A percentile compares a stretch with the other conserved stretches of the same genome.
Conservation (phyloP, 768 basidiomycete genomes). For the Russula abietina region DNA sequence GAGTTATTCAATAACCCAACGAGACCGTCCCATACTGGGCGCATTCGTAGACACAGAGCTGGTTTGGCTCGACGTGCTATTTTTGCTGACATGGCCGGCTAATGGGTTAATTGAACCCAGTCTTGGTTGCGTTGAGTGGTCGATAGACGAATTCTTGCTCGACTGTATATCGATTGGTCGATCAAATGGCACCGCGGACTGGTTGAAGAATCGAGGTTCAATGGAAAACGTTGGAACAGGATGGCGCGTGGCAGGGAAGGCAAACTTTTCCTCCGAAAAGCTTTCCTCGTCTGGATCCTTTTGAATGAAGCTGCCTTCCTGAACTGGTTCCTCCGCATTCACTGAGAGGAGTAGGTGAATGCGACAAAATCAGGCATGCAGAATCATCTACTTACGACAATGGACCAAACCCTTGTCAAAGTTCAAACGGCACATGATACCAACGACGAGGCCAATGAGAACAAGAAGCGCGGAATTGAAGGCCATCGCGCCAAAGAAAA, state of each 20-base stretch:
- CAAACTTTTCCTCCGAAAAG: conserved; percentile 43
- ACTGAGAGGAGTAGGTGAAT: conserved; percentile 36
- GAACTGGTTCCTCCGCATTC: conserved; percentile 46
- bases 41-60: conserved; percentile 29
- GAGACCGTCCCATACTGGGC: conserved; percentile 29
- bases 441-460: conserved; percentile 50
- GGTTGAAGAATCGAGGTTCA: conserved; percentile 48
- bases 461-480: conserved; percentile 53
- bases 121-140: background rate
- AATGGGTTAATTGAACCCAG: conserved; percentile 21
- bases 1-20: conserved; percentile 54
- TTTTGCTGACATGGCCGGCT: conserved; percentile 36
- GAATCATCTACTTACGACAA: conserved; percentile 46
- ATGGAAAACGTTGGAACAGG: conserved; percentile 49
- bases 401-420: conserved; percentile 69
- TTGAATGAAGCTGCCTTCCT: conserved; percentile 39
- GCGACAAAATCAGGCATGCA: conserved; percentile 3
- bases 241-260: conserved; percentile 51
- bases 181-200: conserved; percentile 30
- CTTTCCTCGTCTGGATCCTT: conserved; percentile 30
- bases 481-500: conserved; percentile 64
- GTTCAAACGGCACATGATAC: conserved; percentile 62
- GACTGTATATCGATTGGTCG: conserved; percentile 11
- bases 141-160: background rate
- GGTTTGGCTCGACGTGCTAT: conserved; percentile 35